A percentile compares a stretch with the other conserved stretches of the same genome.
These are phyloP conservation scores for Didymosphaeria variabile DNA, from an alignment of 2,329 filamentous ascomycete species.

Conservation along the genomic window DNA sequence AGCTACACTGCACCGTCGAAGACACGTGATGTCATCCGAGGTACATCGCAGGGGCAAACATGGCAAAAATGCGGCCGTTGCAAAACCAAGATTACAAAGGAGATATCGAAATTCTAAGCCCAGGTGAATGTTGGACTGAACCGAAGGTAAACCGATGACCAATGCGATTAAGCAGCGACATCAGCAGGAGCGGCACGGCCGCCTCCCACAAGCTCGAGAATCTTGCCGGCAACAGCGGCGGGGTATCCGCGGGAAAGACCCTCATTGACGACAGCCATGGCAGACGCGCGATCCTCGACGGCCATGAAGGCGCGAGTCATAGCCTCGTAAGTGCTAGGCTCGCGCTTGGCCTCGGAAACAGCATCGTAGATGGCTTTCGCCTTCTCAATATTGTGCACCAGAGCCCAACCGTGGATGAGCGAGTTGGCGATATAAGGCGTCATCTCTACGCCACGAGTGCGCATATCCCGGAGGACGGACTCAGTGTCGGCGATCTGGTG, in stretches of 20 bases:
- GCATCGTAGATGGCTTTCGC: constrained; percentile 80
- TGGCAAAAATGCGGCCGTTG: constrained; percentile 28
- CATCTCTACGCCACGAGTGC: constrained; percentile 75
- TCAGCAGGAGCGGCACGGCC: constrained; percentile 36
- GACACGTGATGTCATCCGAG: constrained; percentile 11
- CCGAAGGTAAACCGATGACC: constrained; percentile 8
- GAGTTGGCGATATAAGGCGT: constrained; percentile 99
- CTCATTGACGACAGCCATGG: constrained; percentile 83
- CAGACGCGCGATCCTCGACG: constrained; percentile 79
- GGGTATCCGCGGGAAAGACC: constrained; percentile 93
- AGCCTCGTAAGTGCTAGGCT: constrained; percentile 97
- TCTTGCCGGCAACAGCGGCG: constrained; percentile 89
- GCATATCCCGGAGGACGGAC: constrained; percentile 79
- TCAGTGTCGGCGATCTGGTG: constrained; percentile 79
- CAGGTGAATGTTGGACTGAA: constrained; percentile 12
- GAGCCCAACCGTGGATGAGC: constrained; percentile 95
- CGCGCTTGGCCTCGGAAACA: constrained; percentile 80
- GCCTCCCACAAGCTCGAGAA: constrained; percentile 78
- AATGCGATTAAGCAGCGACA: constrained; percentile 25
- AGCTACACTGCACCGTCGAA: constrained; percentile 25
- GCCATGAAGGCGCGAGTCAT: constrained; percentile 95
- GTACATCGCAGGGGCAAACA: constrained; percentile 28
- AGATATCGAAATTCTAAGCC: constrained; percentile 20
- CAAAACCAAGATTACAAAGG: constrained; percentile 22
- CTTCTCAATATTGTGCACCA: constrained; percentile 80